Base-by-base conservation (phyloP, 805 yeast genomes). In the Zygosaccharomyces bailii region DNA sequence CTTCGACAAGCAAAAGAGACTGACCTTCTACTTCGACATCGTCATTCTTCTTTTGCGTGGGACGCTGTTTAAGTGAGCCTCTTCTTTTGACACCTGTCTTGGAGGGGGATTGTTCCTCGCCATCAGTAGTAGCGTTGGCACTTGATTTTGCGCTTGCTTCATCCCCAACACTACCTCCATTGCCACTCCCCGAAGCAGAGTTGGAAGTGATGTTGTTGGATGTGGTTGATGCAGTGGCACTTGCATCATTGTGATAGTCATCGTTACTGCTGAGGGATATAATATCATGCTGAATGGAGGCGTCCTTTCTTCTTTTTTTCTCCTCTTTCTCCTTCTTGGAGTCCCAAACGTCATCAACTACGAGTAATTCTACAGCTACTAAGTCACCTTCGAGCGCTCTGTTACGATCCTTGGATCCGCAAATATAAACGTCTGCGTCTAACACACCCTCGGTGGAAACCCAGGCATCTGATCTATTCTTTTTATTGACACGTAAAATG, bases 11-110 rank as follows among this genome's bases (percentile, higher is more conserved):
- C 36, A 93, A 70, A 51, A 93, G 73, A 1, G 96, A 85, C 67
- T 93, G 99, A 35, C 99, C 99, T 67, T 93, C 99, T 33, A 93
- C 99, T 68, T 93, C 99, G 18, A 93, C 96, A 60, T 93, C 99
- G 63, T 93, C 99, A 60, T 89, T 90, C 68, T 93, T 93, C 75
- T 93, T 93, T 75, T 90, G 95, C 11, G 96, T 86, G 25, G 99
- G 97, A 57, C 99, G 79, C 66, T 90, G 96, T 55, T 88, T 87
- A 54, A 93, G 74, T 1, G 96, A 88, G 13, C 96, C 96, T 59
- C 84, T 80, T 70, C 99, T 82, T 49, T 79, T 80, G 20, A 59
- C 41, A 9, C 57, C 55, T 11, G 56, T 25, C 20, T 51, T 49
- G 33, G 68, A 62, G 45, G 76, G 60, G n/a, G 69, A 60, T 27